A percentile compares a stretch with the other conserved stretches of the same genome.
Evolutionary conservation across 2,329 filamentous ascomycete genomes (phyloP).

Genomic region (Huntiella savannae): DNA sequence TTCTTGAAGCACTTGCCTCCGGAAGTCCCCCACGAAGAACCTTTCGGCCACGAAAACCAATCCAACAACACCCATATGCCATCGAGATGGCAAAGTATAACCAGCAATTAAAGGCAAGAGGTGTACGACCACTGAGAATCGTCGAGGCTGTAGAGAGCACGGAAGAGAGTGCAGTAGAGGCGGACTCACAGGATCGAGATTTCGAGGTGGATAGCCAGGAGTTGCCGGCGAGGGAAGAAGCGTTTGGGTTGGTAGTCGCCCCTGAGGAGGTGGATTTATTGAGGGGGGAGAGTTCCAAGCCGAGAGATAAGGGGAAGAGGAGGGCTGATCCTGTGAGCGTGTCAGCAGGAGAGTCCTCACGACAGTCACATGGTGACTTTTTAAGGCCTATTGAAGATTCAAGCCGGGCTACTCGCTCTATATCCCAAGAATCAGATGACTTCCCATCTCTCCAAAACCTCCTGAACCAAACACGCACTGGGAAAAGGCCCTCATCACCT

Average conservation of each 20-base stretch:
- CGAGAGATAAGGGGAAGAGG: too few relatives aligned
- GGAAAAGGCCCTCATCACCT: conserved; percentile 8
- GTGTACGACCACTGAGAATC: conserved; percentile 32
- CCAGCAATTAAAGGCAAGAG: conserved; percentile 32
- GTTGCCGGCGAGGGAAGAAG: conserved; percentile 20
- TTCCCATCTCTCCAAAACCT: conserved; percentile 7
- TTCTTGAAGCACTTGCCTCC: too few relatives aligned
- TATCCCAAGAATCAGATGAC: conserved; percentile 9
- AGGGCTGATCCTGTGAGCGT: too few relatives aligned
- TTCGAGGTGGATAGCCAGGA: conserved; percentile 34
- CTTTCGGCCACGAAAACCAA: conserved; percentile 39
- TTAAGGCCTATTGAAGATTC: too few relatives aligned
- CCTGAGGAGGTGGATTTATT: conserved; percentile 9
- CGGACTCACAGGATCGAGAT: conserved; percentile 29
- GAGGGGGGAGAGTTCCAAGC: neutral
- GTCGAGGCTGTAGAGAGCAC: conserved; percentile 17
- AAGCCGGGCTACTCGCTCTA: neutral
- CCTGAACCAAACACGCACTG: neutral
- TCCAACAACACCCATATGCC: conserved; percentile 40
- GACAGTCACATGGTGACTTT: too few relatives aligned
- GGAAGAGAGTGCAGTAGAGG: conserved; percentile 17
- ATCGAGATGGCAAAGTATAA: conserved; percentile 37
- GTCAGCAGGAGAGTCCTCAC: too few relatives aligned
- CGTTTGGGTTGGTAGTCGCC: conserved; percentile 14
- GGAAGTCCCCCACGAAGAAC: conserved; percentile 20